These are phyloP conservation scores for Crithidia bombi DNA, from an alignment of 208 protist species.

Conservation along the genomic window DNA sequence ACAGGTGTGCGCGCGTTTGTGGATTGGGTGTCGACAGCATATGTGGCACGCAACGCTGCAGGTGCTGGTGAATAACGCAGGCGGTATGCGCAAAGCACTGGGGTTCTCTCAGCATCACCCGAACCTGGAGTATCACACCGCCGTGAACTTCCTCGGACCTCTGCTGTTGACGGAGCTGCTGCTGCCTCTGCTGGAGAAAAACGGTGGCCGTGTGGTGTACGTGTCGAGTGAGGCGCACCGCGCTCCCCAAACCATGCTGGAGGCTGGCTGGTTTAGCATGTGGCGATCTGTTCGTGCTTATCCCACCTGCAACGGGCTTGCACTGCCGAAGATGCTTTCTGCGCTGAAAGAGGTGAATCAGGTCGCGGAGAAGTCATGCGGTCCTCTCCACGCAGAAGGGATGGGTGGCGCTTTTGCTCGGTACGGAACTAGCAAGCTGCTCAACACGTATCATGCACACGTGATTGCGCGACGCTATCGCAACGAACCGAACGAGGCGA, in stretches of 20 bases:
- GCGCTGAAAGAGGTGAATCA: conserved; percentile 73
- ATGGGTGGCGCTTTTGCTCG: conserved; percentile 57
- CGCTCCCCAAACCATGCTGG: conserved; percentile 59
- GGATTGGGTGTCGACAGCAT: conserved; percentile 47
- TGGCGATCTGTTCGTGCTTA: conserved; percentile 18
- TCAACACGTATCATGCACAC: conserved; percentile 86
- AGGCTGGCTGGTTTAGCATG: conserved; percentile 21
- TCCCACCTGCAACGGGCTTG: conserved; percentile 21
- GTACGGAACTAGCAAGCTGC: conserved; percentile 88
- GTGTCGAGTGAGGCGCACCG: conserved; percentile 82
- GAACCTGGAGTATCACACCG: conserved; percentile 74
- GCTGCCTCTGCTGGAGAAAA: conserved; percentile 66
- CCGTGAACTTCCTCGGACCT: conserved; percentile 87
- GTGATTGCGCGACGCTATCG: conserved; percentile 69
- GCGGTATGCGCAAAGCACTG: conserved; percentile 67
- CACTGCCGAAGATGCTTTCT: conserved; percentile 53
- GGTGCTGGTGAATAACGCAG: conserved; percentile 89
- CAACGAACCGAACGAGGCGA: neutral
- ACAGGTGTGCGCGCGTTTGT: conserved; percentile 66
- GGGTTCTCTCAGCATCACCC: conserved; percentile 56
- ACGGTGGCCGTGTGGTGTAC: conserved; percentile 82
- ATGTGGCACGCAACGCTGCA: conserved; percentile 66
- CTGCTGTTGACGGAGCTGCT: conserved; percentile 87
- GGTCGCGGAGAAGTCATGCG: conserved; percentile 36
- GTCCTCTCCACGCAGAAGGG: conserved; percentile 38